Base-by-base conservation (phyloP, 164 flowering plant species). In the Dillenia suffruticosa region DNA sequence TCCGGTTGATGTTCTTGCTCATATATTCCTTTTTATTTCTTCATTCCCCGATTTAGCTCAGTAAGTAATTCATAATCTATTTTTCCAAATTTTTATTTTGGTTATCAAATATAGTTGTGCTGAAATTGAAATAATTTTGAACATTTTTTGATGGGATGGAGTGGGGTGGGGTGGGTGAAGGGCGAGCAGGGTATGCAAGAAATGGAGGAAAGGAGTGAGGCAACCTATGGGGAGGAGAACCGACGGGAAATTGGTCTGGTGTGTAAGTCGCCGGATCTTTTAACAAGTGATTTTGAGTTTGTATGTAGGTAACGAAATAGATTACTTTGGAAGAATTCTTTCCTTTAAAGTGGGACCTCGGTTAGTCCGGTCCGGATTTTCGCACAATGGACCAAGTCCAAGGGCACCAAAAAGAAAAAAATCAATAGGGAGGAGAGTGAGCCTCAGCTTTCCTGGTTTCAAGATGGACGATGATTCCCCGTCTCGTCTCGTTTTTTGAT, bases 391-490 rank as follows among this genome's bases (percentile, higher is more conserved):
- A n/a, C n/a, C n/a, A n/a, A n/a, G n/a, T n/a, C n/a, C n/a, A n/a
- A n/a, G n/a, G n/a, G n/a, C n/a, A n/a, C n/a, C n/a, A n/a, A n/a
- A n/a, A n/a, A n/a, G n/a, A n/a, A n/a, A n/a, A n/a, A n/a, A n/a
- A 65, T 87, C 93, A 5, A 46, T 87, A 46, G 96, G 84, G 4
- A 61, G 88, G 65, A 89, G 80, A 61, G 73, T 82, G 68, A 79
- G 63, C 47, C 64, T 90, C 75, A 87, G 90, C 77, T 90, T 94
- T 61, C 79, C 93, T 54, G 92, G 96, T 11, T 83, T 87, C 82
- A 90, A 84, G 68, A 87, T 87, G 91, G 95, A 89, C 45, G 96
- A 94, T 70, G 88, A 87, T 2, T 85, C 96, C 65, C 82, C 86
- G 32, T 81, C 89, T 32, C 86, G 96, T 13, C 76, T 94, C 9